Evolutionary conservation across 345 rosid genomes (phyloP).

Genomic region (Populus tremula): DNA sequence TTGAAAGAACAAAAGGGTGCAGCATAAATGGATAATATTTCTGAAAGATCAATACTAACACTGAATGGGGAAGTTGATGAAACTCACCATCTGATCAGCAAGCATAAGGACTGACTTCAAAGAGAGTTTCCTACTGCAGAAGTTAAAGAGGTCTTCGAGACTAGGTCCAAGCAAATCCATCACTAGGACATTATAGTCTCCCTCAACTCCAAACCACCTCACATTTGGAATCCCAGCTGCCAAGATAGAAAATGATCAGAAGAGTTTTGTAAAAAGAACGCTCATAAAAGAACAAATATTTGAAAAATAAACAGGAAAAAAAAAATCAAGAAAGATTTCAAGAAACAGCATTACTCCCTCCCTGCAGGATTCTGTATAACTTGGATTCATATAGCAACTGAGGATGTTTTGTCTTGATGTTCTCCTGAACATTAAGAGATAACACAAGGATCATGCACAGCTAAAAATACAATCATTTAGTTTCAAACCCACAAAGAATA

Average conservation of each 20-base stretch:
- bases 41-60: constrained; percentile 4
- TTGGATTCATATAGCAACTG: constrained; percentile 87
- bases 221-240: constrained; percentile 82
- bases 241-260: constrained; percentile 6
- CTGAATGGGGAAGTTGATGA: neutral
- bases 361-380: constrained; percentile 86
- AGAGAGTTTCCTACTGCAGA: constrained; percentile 83
- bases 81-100: constrained; percentile 88
- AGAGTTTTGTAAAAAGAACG: too few relatives aligned
- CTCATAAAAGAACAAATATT: neutral
- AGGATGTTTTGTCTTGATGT: constrained; percentile 89
- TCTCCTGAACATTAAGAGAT: constrained; percentile 54
- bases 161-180: constrained; percentile 93
- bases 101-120: constrained; percentile 92
- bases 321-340: neutral
- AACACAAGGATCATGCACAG: constrained; percentile 4
- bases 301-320: neutral
- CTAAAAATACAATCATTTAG: neutral
- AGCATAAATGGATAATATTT: constrained; percentile 1
- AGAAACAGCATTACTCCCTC: constrained; percentile 66
- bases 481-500: neutral
- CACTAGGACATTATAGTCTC: constrained; percentile 84
- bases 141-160: constrained; percentile 90
- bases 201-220: constrained; percentile 87
- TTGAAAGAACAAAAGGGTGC: constrained; percentile 21